phyloP scores from a whole-genome alignment of 352 stramenopile species.

The Blastocystis sp. region DNA sequence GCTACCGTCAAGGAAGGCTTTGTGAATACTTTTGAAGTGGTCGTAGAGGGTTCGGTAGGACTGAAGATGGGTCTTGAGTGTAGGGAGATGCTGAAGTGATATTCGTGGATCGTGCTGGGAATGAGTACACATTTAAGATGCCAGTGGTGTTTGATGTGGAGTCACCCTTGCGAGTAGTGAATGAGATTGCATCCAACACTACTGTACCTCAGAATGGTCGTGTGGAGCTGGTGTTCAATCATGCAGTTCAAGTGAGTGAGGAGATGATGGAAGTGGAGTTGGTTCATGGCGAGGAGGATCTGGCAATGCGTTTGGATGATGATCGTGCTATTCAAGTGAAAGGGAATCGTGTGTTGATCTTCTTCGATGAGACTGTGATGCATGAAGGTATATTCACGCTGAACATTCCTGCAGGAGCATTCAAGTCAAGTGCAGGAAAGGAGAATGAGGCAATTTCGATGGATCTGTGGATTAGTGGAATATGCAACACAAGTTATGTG shows the following conservation, averaged over 20 bases:
- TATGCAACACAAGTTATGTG: slow-evolving; percentile 56
- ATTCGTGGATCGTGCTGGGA: slow-evolving; percentile 17
- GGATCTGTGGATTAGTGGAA: neutral
- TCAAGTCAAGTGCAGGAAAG: neutral
- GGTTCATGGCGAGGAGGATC: neutral
- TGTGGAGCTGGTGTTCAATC: slow-evolving; percentile 41
- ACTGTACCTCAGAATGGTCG: slow-evolving; percentile 44
- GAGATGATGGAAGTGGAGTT: neutral
- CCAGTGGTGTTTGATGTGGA: neutral
- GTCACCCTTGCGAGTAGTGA: neutral
- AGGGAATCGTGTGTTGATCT: slow-evolving; percentile 29
- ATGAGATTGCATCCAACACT: neutral
- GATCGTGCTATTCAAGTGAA: neutral
- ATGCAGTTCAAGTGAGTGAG: neutral
- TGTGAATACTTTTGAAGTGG: slow-evolving; percentile 30
- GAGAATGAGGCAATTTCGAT: neutral
- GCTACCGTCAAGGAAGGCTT: neutral
- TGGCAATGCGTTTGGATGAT: neutral
- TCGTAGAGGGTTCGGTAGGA: neutral
- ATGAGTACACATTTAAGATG: neutral
- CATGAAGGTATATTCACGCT: neutral
- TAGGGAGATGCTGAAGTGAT: neutral
- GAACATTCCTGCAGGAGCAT: neutral
- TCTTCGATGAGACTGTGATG: neutral
- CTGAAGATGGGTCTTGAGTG: neutral